A percentile compares a stretch with the other conserved stretches of the same genome.
phyloP scores from a whole-genome alignment of 441 rosid species.

The Populus hybrid region DNA sequence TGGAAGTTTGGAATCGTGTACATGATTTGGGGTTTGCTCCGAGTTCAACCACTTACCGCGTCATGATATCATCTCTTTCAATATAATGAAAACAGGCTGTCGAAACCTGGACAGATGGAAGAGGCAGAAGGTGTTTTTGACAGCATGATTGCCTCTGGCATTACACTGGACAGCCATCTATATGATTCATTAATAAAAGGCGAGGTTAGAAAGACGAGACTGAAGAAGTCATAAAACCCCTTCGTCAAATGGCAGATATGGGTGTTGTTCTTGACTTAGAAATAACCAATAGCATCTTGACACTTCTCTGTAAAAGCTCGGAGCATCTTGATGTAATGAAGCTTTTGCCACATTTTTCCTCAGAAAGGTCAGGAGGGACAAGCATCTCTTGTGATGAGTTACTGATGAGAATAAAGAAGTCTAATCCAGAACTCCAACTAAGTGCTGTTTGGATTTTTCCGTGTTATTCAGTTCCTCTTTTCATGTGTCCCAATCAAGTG shows the following conservation, averaged over 20 bases:
- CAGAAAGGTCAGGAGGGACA: slow-evolving; percentile 21
- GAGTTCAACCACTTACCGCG: slow-evolving; percentile 41
- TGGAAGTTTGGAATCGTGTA: slow-evolving; percentile 56
- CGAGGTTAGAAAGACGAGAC: slow-evolving; percentile 38
- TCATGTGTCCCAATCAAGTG: too few relatives aligned
- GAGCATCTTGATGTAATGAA: slow-evolving; percentile 29
- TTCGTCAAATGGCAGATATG: slow-evolving; percentile 48
- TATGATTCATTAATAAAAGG: slow-evolving; percentile 61
- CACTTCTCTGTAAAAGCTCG: slow-evolving; percentile 44
- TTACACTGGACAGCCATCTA: slow-evolving; percentile 37
- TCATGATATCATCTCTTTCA: slow-evolving; percentile 48
- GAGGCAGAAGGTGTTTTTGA: slow-evolving; percentile 50
- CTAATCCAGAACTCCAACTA: slow-evolving; percentile 15
- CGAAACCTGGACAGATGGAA: slow-evolving; percentile 52
- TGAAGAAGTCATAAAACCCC: slow-evolving; percentile 41
- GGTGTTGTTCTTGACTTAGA: slow-evolving; percentile 45
- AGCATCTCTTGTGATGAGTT: slow-evolving; percentile 32
- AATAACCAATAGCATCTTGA: slow-evolving; percentile 45
- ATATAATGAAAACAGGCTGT: slow-evolving; percentile 50
- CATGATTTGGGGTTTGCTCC: slow-evolving; percentile 40
- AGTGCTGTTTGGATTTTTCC: background rate
- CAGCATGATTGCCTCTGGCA: slow-evolving; percentile 54
- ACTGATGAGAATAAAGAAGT: slow-evolving; percentile 21
- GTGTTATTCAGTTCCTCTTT: too few relatives aligned
- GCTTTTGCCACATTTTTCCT: slow-evolving; percentile 42